Evolutionary conservation across 78 protist species (phyloP), one percentile per base, ranked within the genome.

Genomic region (slime mould (Dictyostelium discoideum)): DNA sequence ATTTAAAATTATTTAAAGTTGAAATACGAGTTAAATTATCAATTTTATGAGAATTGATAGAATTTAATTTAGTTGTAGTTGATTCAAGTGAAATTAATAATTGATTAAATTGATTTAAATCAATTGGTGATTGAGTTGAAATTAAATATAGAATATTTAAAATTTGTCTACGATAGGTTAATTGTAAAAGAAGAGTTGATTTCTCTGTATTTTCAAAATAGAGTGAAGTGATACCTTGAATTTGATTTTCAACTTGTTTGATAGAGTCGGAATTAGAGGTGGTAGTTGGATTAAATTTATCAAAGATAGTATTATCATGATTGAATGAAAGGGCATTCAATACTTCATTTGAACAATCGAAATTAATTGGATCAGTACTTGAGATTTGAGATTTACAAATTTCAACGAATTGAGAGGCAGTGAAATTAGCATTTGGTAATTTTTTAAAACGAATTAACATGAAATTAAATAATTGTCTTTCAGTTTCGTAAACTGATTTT

Each of bases 301-400:
- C 95, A 11, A 32, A 46, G 10, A 90, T 69, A 24, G 37, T 13
- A 10, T 44, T 78, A 82, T 90, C 95, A n/a, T 82, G 87, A 42
- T 90, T 90, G n/a, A 90, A 90, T 42, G 87, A 65, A 39, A 67
- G 54, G n/a, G 63, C 29, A 10, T 26, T 14, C 3, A 48, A 13
- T 14, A 78, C 57, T 44, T 88, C 60, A 4, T 79, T 39, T 29
- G 84, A 80, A 2, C 67, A 39, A 74, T 26, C 39, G 37, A 42
- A 16, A 74, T 26, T 74, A 1, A 42, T 3, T n/a, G 46, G 67
- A 5, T 37, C 83, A 6, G 46, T 74, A 14, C 44, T 32, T 1
- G 42, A 16, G 24, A 74, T 74, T 37, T 74, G 81, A 16, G 81
- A 26, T 74, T 74, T 74, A 37, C 81, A 74, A 74, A 37, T 74